These are phyloP conservation scores for Zygoascus bituminiphila DNA, from an alignment of 805 yeast genomes.

Conservation along the genomic window DNA sequence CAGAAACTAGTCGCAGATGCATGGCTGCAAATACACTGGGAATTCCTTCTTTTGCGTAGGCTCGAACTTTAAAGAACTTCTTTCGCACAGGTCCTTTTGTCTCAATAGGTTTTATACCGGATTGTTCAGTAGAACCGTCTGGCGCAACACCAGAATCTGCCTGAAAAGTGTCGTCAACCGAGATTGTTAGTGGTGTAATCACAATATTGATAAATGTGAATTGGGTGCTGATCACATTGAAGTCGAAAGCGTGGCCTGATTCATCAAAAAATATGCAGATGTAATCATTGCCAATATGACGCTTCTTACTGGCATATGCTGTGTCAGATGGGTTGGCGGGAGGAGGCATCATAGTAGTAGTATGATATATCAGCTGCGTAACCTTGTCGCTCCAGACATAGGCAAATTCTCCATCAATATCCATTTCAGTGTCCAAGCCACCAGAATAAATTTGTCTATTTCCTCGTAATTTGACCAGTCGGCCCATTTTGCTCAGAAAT, in stretches of 20 bases:
- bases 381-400: conserved; percentile 64
- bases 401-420: conserved; percentile 69
- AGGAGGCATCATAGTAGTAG: conserved; percentile 73
- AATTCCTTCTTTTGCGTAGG: conserved; percentile 56
- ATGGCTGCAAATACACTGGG: conserved; percentile 72
- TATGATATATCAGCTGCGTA: conserved; percentile 66
- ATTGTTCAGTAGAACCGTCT: conserved; percentile 5
- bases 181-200: conserved; percentile 50
- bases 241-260: conserved; percentile 54
- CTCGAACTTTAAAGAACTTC: conserved; percentile 48
- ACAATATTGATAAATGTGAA: conserved; percentile 79
- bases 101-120: background rate
- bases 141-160: conserved; percentile 2
- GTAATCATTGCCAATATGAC: conserved; percentile 81
- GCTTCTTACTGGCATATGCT: conserved; percentile 49
- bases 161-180: background rate
- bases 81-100: background rate
- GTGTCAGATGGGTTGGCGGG: conserved; percentile 34
- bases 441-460: conserved; percentile 53
- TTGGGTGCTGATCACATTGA: conserved; percentile 65
- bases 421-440: conserved; percentile 65
- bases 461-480: conserved; percentile 46
- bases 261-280: conserved; percentile 80
- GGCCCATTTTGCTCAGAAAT: conserved; percentile 54
- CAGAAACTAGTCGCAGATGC: conserved; percentile 63